A percentile compares a stretch with the other conserved stretches of the same genome.
Conservation (phyloP, 306 rosid genomes). For the Urtica urens region DNA sequence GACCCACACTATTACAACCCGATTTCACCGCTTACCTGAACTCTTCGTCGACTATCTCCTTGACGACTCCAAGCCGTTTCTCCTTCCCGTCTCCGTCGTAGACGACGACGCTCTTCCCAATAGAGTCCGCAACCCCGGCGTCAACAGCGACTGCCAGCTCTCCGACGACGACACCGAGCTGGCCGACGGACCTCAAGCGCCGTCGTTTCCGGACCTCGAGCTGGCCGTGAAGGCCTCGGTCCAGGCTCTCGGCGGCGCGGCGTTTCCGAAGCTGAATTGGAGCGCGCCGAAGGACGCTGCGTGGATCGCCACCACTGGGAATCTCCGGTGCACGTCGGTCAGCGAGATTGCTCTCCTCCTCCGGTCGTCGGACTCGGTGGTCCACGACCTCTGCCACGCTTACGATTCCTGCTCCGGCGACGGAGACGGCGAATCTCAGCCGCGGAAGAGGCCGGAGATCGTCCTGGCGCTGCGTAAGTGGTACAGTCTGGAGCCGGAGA, state of each 20-base stretch:
- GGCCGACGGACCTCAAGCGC: slow-evolving; percentile 33
- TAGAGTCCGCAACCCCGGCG: slow-evolving; percentile 46
- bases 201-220: slow-evolving; percentile 69
- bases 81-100: slow-evolving; percentile 53
- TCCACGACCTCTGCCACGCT: slow-evolving; percentile 72
- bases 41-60: slow-evolving; percentile 58
- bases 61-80: slow-evolving; percentile 54
- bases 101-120: slow-evolving; percentile 81
- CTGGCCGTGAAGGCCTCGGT: slow-evolving; percentile 51
- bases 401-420: slow-evolving; percentile 58
- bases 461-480: slow-evolving; percentile 69
- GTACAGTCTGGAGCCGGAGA: slow-evolving; percentile 55
- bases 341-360: slow-evolving; percentile 64
- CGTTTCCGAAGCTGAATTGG: slow-evolving; percentile 82
- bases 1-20: slow-evolving; percentile 47
- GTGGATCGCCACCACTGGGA: slow-evolving; percentile 57
- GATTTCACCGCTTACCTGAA: slow-evolving; percentile 60
- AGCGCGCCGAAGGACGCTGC: slow-evolving; percentile 82
- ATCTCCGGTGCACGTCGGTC: slow-evolving; percentile 46
- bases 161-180: slow-evolving; percentile 55
- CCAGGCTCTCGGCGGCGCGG: slow-evolving; percentile 55
- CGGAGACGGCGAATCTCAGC: slow-evolving; percentile 30
- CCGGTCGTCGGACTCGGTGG: slow-evolving; percentile 61
- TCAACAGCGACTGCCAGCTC: slow-evolving; percentile 56
- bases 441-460: slow-evolving; percentile 44